A percentile compares a stretch with the other conserved stretches of the same genome.
Conservation (phyloP, 805 yeast species). For the Pichia rugopelliculosa region DNA sequence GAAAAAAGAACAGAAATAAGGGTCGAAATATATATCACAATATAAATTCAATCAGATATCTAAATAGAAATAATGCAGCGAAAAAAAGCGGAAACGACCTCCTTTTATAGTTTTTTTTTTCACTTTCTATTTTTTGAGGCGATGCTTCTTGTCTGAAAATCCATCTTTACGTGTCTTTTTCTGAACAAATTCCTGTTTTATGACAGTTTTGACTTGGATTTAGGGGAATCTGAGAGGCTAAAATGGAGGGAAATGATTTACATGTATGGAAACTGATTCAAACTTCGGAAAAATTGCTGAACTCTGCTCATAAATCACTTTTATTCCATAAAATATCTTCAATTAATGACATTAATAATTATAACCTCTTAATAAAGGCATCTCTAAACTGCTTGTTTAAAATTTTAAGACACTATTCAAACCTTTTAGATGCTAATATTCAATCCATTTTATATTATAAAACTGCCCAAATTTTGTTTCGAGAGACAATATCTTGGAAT, state of each 20-base stretch:
- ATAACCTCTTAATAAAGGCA: constrained; percentile 28
- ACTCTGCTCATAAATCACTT: background rate
- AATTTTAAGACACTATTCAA: constrained; percentile 26
- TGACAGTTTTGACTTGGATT: background rate
- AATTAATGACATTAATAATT: constrained; percentile 17
- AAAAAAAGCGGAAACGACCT: constrained; percentile 4
- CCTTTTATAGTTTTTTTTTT: constrained; percentile 12
- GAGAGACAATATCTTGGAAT: constrained; percentile 35
- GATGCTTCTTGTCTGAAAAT: too few relatives aligned
- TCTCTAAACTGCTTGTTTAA: constrained; percentile 33
- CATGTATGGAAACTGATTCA: background rate
- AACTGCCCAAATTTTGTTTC: constrained; percentile 31
- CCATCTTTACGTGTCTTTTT: background rate
- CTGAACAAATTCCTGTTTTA: background rate
- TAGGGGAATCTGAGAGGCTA: background rate
- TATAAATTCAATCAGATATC: too few relatives aligned
- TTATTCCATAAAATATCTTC: background rate
- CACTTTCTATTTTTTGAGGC: background rate
- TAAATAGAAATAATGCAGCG: too few relatives aligned
- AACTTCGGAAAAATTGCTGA: background rate
- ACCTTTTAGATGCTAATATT: constrained; percentile 24
- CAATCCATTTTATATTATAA: constrained; percentile 31
- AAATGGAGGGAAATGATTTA: background rate
- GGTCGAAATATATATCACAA: background rate
- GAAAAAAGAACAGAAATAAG: background rate